Conservation (phyloP, 225 moss, liverwort and hornwort genomes). For the Sphagnum contortum region DNA sequence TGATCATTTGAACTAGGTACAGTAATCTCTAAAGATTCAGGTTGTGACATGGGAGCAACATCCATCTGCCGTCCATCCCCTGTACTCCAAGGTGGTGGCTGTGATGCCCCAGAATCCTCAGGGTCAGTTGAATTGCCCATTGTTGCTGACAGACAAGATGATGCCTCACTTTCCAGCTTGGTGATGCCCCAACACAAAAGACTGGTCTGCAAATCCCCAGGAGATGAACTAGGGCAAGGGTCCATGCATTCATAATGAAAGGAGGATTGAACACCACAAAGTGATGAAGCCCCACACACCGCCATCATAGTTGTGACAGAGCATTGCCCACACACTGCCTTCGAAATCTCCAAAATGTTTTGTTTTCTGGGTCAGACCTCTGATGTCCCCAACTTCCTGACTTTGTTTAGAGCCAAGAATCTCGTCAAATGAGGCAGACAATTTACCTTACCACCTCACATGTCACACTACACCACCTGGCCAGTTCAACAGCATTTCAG, state of each 20-base stretch:
- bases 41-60: conserved; percentile 12
- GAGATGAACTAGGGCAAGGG: conserved; percentile 12
- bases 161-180: conserved; percentile 24
- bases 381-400: too few species aligned
- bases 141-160: conserved; percentile 55
- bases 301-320: conserved; percentile 16
- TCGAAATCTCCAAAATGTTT: not conserved
- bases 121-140: conserved; percentile 49
- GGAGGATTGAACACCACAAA: conserved; percentile 3
- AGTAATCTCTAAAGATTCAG: conserved; percentile 37
- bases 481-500: too few species aligned
- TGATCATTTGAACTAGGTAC: conserved; percentile 35
- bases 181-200: conserved; percentile 5
- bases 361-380: too few species aligned
- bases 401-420: too few species aligned
- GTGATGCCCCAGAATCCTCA: conserved; percentile 56
- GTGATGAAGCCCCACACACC: conserved; percentile 14
- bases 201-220: conserved; percentile 10
- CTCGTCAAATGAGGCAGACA: too few species aligned
- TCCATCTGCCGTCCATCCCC: conserved; percentile 17
- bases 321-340: conserved; percentile 13
- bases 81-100: conserved; percentile 18
- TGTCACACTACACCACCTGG: too few species aligned
- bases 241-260: conserved; percentile 13
- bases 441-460: too few species aligned